A percentile compares a stretch with the other conserved stretches of the same genome.
These are phyloP conservation scores for Acanthamoeba sp. DNA, from an alignment of 208 protist species.

Conservation along the genomic window DNA sequence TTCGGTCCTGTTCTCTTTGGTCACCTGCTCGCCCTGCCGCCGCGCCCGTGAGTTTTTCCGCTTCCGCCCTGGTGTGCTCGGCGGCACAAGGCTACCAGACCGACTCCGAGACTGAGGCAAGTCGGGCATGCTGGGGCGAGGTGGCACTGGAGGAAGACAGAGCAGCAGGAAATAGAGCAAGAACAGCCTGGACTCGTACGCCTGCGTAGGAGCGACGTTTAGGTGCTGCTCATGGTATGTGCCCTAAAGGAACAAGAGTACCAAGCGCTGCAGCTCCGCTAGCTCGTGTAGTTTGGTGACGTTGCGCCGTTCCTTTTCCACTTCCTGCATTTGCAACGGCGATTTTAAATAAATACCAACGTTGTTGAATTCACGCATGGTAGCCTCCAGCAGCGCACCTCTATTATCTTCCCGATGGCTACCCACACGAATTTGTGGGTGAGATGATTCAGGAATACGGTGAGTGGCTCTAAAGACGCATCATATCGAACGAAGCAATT, in stretches of 20 bases:
- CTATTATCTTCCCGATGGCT: neutral
- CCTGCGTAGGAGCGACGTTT: neutral
- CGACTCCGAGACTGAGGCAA: neutral
- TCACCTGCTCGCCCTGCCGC: too few species aligned
- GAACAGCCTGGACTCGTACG: slow-evolving; percentile 29
- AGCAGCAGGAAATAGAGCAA: neutral
- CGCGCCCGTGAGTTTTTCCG: too few species aligned
- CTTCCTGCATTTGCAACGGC: neutral
- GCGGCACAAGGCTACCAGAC: too few species aligned
- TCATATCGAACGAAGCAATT: slow-evolving; percentile 15
- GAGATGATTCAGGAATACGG: neutral
- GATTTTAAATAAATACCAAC: neutral
- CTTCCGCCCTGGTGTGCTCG: too few species aligned
- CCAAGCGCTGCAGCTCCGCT: slow-evolving; percentile 5
- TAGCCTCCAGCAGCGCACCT: neutral
- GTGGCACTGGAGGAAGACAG: neutral
- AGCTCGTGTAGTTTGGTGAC: neutral
- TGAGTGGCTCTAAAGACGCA: neutral
- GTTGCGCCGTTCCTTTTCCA: neutral
- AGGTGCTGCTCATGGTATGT: neutral
- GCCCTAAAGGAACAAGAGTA: neutral
- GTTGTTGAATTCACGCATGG: neutral
- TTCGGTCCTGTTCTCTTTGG: too few species aligned
- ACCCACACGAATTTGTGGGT: slow-evolving; percentile 35
- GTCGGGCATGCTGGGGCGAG: neutral